Evolutionary conservation across 805 yeast species (phyloP).

Genomic region (Wickerhamiella alocasiicola): DNA sequence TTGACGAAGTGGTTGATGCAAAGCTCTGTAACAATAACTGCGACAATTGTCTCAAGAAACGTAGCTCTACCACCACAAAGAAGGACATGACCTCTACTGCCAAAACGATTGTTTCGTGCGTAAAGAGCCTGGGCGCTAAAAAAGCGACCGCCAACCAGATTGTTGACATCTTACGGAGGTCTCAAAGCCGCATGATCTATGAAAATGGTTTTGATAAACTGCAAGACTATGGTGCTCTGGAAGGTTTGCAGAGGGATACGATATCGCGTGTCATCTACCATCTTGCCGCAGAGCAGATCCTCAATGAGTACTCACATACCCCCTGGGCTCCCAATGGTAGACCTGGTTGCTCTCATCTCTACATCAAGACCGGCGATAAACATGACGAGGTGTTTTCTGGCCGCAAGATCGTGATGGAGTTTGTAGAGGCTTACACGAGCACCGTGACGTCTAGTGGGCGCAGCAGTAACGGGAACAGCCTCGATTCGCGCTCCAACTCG

Average conservation of each 20-base stretch:
- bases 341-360: neutral
- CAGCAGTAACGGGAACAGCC: too few relatives aligned
- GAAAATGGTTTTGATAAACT: slow-evolving; percentile 48
- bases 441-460: too few relatives aligned
- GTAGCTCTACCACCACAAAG: neutral
- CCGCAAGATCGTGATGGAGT: neutral
- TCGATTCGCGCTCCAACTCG: too few relatives aligned
- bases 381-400: neutral
- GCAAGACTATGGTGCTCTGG: slow-evolving; percentile 62
- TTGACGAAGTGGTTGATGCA: slow-evolving; percentile 69
- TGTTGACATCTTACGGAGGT: slow-evolving; percentile 73
- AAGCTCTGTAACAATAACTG: slow-evolving; percentile 57
- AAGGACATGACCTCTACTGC: slow-evolving; percentile 32
- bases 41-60: slow-evolving; percentile 34
- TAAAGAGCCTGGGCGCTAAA: slow-evolving; percentile 39
- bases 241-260: slow-evolving; percentile 47
- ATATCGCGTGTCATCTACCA: slow-evolving; percentile 76
- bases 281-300: slow-evolving; percentile 48
- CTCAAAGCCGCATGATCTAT: slow-evolving; percentile 47
- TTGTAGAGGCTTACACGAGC: neutral
- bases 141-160: slow-evolving; percentile 68
- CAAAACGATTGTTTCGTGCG: slow-evolving; percentile 44
- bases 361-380: neutral
- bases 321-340: neutral
- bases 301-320: slow-evolving; percentile 36